phyloP scores from a whole-genome alignment of 2,329 filamentous ascomycete genomes.

The Aspergillus latus region DNA sequence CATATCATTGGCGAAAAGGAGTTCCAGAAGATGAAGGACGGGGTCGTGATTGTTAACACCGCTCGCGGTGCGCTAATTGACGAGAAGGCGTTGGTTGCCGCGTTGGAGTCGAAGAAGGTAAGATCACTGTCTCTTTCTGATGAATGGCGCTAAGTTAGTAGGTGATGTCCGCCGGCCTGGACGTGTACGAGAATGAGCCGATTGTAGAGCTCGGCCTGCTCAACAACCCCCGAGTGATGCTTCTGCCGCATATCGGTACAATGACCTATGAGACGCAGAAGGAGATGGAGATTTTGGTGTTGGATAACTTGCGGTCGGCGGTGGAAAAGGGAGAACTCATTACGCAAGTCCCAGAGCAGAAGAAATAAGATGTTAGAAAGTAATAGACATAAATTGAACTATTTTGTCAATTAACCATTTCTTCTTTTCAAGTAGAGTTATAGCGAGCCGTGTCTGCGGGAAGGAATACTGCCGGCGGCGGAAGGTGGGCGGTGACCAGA shows the following conservation, averaged over 20 bases:
- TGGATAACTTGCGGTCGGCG: slow-evolving; percentile 58
- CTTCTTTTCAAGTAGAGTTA: neutral
- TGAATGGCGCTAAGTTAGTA: slow-evolving; percentile 11
- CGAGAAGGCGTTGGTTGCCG: slow-evolving; percentile 48
- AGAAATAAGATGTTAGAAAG: slow-evolving; percentile 14
- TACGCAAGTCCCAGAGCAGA: slow-evolving; percentile 62
- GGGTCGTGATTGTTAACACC: slow-evolving; percentile 47
- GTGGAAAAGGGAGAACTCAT: slow-evolving; percentile 58
- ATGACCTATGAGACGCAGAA: slow-evolving; percentile 61
- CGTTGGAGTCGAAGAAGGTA: slow-evolving; percentile 48
- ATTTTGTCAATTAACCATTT: neutral
- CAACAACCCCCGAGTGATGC: slow-evolving; percentile 48
- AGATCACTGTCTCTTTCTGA: neutral
- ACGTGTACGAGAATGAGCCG: slow-evolving; percentile 51
- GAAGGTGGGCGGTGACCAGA: slow-evolving; percentile 26
- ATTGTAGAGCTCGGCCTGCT: slow-evolving; percentile 49
- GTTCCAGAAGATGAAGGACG: slow-evolving; percentile 48
- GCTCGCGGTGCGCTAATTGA: slow-evolving; percentile 48
- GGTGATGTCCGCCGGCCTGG: slow-evolving; percentile 47
- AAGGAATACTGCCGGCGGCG: slow-evolving; percentile 5
- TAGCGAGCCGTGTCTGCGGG: neutral
- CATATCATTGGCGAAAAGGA: slow-evolving; percentile 50
- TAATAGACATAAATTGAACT: neutral
- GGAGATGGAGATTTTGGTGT: slow-evolving; percentile 61
- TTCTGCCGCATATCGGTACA: slow-evolving; percentile 62